A percentile compares a stretch with the other conserved stretches of the same genome.
Conservation (phyloP, 495 filamentous ascomycete genomes). For the Trichoderma orchidacearum region DNA sequence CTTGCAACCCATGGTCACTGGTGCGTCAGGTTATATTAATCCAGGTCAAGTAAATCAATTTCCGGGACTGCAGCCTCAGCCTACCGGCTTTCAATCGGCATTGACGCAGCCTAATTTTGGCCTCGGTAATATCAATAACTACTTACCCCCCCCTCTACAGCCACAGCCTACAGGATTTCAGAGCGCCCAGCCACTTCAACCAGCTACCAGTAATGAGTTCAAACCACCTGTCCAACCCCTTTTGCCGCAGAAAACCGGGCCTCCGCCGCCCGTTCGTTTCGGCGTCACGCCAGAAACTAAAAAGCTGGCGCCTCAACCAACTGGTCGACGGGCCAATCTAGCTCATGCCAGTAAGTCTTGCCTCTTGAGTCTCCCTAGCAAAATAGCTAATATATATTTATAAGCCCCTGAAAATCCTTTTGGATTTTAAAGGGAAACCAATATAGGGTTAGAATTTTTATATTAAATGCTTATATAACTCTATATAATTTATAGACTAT, state of each 20-base stretch:
- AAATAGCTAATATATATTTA: conserved; percentile 1
- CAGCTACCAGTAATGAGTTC: conserved; percentile 3
- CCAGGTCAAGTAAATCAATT: conserved; percentile 42
- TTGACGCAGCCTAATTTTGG: conserved; percentile 25
- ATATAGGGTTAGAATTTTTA: too few relatives aligned
- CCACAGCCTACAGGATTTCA: conserved; percentile 12
- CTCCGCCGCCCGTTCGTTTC: conserved; percentile 81
- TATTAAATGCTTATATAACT: too few relatives aligned
- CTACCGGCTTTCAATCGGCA: conserved; percentile 51
- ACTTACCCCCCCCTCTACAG: conserved; percentile 30
- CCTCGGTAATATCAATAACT: conserved; percentile 35
- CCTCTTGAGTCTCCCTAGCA: conserved; percentile 3
- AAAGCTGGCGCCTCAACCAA: conserved; percentile 77
- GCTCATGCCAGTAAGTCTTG: conserved; percentile 82
- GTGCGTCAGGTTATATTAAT: conserved; percentile 28
- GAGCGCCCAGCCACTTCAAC: conserved; percentile 38
- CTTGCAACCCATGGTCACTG: conserved; percentile 27
- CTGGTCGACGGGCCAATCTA: conserved; percentile 80
- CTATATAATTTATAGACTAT: too few relatives aligned
- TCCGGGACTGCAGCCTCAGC: conserved; percentile 46
- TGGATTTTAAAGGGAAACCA: not conserved
- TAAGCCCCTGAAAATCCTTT: conserved; percentile 3
- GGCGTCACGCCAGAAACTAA: conserved; percentile 58
- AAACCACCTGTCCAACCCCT: conserved; percentile 32
- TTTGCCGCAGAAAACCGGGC: conserved; percentile 81